Base-by-base conservation (phyloP, 208 protist genomes). In the Leishmania lainsoni region DNA sequence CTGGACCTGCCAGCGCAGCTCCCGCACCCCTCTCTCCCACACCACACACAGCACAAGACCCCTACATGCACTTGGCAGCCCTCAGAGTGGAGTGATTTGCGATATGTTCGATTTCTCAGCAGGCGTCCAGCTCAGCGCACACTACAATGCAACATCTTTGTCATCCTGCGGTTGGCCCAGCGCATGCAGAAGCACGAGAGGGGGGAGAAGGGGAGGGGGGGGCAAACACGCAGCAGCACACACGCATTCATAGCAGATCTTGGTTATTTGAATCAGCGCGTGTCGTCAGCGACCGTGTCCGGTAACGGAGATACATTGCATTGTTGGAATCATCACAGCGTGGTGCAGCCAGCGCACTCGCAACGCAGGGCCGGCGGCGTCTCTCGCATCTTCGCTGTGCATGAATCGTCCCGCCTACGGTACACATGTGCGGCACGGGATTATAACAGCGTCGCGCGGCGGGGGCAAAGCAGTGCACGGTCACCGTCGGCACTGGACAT, bases 171-270 rank as follows among this genome's bases (percentile, higher is more conserved):
- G 69, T 54, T 56, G 45, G 45, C 4, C 45, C 48, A 26, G 69
- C 22, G 48, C 69, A 54, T 12, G 20, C 69, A 56, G 5, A 54
- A 22, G 42, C 69, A 3, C 26, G 20, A 10, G 69, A 1, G 39
- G 69, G 22, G 10, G 39, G n/a, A n/a, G n/a, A n/a, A n/a, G n/a
- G n/a, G n/a, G n/a, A n/a, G 35, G 39, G 35, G 35, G 35, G 35
- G 35, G 35, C 35, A 35, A 35, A 35, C 35, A 35, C 35, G 35
- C 35, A 35, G 35, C 49, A 71, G 39, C 45, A 49, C 75, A 65
- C 74, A 68, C 56, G 75, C 22, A 68, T 52, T 93, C 89, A 95
- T 95, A 91, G 90, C 90, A 93, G 89, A 94, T 94, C 91, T 94
- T 94, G 91, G 91, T 92, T 87, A 81, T 86, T 87, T 56, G 79